Evolutionary conservation across 2,329 filamentous ascomycete species (phyloP).

Genomic region (Ceratocystis smalleyi): DNA sequence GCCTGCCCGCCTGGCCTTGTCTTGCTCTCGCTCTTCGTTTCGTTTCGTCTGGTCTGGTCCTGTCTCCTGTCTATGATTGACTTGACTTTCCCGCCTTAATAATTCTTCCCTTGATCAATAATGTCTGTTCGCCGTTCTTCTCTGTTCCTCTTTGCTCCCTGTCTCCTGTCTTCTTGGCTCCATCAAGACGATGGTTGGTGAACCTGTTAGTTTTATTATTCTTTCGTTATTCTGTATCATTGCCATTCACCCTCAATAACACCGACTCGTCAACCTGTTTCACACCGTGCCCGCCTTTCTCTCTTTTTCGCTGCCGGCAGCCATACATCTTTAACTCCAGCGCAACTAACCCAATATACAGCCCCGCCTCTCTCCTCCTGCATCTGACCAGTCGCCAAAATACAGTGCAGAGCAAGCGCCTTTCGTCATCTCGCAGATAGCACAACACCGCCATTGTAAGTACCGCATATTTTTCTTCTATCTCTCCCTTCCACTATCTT

Average conservation of each 20-base stretch:
- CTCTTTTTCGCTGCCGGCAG: background rate
- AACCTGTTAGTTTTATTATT: background rate
- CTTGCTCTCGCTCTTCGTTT: conserved; percentile 8
- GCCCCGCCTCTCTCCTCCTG: background rate
- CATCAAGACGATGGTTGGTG: background rate
- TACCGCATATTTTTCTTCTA: no score
- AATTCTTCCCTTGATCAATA: background rate
- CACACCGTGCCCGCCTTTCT: background rate
- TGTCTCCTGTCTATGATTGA: background rate
- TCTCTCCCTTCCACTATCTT: no score
- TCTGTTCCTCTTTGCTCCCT: background rate
- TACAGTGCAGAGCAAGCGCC: background rate
- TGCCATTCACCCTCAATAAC: background rate
- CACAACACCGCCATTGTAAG: background rate
- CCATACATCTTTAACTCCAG: background rate
- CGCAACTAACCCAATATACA: background rate
- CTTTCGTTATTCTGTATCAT: background rate
- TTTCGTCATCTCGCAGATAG: background rate
- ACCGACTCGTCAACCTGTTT: background rate
- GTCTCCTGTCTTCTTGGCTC: background rate
- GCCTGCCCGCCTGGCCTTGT: background rate
- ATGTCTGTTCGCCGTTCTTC: conserved; percentile 1
- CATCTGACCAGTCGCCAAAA: background rate
- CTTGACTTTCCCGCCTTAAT: background rate
- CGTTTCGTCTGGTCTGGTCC: conserved; percentile 12